These are phyloP conservation scores for Phytopythium mirpurense DNA, from an alignment of 352 stramenopile genomes.

Conservation along the genomic window DNA sequence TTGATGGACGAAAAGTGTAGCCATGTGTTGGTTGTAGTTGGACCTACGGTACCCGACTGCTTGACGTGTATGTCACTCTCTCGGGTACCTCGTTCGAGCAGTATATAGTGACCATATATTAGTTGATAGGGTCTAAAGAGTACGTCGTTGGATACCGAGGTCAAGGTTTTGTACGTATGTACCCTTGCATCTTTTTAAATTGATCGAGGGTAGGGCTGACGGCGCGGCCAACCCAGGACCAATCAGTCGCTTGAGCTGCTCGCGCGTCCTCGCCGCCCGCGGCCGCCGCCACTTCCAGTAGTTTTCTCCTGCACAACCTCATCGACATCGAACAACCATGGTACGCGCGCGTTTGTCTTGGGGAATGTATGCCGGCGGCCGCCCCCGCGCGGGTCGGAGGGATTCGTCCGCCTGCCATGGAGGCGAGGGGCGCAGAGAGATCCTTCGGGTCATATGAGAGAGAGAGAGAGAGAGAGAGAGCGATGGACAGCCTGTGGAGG, in stretches of 20 bases:
- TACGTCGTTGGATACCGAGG: not conserved
- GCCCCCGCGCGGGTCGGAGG: too few species aligned
- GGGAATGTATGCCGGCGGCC: conserved; percentile 4
- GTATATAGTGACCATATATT: too few species aligned
- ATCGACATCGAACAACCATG: conserved; percentile 84
- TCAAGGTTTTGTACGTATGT: not conserved
- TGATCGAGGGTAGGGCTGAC: not conserved
- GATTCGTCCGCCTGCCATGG: too few species aligned
- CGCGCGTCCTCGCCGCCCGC: not conserved
- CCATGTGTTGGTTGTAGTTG: too few species aligned
- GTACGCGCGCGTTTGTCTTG: conserved; percentile 22
- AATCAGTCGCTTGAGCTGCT: conserved; percentile 7
- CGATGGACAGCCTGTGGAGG: too few species aligned
- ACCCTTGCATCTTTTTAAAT: not conserved
- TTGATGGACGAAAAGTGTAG: conserved; percentile 12
- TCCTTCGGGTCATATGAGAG: not conserved
- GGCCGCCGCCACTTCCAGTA: conserved; percentile 28
- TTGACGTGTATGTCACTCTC: not conserved
- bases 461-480: not conserved
- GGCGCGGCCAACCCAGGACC: not conserved
- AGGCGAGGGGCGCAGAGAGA: not conserved
- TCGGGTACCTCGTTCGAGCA: not conserved
- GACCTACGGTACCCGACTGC: too few species aligned
- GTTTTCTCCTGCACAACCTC: conserved; percentile 75
- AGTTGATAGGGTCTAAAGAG: too few species aligned